A percentile compares a stretch with the other conserved stretches of the same genome.
Evolutionary conservation across 345 rosid genomes (phyloP).

Genomic region (Populus alba): DNA sequence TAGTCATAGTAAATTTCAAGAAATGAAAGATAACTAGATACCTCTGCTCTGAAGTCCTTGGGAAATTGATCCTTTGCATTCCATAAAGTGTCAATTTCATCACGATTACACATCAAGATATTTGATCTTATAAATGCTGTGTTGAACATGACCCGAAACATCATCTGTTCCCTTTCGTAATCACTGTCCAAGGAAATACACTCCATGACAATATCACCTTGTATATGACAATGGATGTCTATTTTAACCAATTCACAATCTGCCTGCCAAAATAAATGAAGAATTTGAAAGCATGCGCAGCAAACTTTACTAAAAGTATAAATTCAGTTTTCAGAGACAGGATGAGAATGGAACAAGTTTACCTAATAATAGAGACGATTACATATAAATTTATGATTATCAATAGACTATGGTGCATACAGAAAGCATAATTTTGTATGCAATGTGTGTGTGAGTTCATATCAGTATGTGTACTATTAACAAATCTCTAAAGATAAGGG

Average conservation of each 20-base stretch:
- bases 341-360: no score
- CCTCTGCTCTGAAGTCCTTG: slow-evolving; percentile 73
- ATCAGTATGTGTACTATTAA: no score
- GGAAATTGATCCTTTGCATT: slow-evolving; percentile 56
- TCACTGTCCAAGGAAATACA: slow-evolving; percentile 58
- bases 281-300: slow-evolving; percentile 17
- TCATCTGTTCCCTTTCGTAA: slow-evolving; percentile 59
- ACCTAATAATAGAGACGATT: no score
- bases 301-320: not conserved
- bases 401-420: no score
- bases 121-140: slow-evolving; percentile 73
- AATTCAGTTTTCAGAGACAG: no score
- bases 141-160: slow-evolving; percentile 76
- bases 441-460: no score
- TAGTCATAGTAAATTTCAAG: slow-evolving; percentile 9
- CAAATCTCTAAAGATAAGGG: no score
- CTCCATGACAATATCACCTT: slow-evolving; percentile 81
- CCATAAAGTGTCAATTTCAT: slow-evolving; percentile 70
- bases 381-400: no score
- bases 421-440: no score
- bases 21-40: slow-evolving; percentile 22
- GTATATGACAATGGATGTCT: slow-evolving; percentile 65
- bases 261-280: slow-evolving; percentile 54
- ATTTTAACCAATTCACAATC: slow-evolving; percentile 59
- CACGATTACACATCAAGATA: slow-evolving; percentile 55